Evolutionary conservation across 441 rosid species (phyloP), one percentile per base, ranked within the genome.

Genomic region (Jatropha podagrica): DNA sequence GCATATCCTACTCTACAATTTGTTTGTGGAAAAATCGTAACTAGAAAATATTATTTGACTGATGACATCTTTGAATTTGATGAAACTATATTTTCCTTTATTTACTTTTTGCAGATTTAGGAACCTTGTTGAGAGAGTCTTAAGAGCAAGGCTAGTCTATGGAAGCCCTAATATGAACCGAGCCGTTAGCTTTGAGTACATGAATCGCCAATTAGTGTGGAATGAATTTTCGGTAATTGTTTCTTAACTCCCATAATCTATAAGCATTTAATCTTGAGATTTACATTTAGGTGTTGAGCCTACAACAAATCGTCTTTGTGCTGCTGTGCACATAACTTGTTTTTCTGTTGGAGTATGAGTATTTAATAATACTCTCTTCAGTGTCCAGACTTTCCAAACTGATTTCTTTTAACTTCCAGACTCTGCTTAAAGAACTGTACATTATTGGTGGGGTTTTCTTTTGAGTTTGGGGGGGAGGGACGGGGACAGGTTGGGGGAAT

Each of bases 171-270:
- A 91, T 76, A 93, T 93, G 97, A 95, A 93, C 79, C 88, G 97
- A 77, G 92, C 97, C 23, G 97, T 95, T 77, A 95, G 98, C 91
- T 95, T 95, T 67, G 97, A 95, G 91, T 93, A 95, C 86, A 92
- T 93, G 99, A 92, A 95, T 83, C 93, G 95, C 62, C 99, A 93
- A 80, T 86, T 95, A 74, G 98, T 95, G 83, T 95, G 98, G 99
- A 95, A 95, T 82, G 98, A 95, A 83, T 95, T 93, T 79, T 95
- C 96, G 88, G 97, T 95, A 91, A 83, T 78, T 76, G 55, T 68
- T 67, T 60, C 78, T 52, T 63, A 60, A 62, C 74, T 68, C 44
- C 6, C 65, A 52, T 48, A 65, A 54, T 20, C 40, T 61, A 15
- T 67, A 52, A 51, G 49, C 23, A 32, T 40, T 73, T 73, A 59